Conservation (phyloP, 2,329 filamentous ascomycete species). For the Paecilomyces formosus region DNA sequence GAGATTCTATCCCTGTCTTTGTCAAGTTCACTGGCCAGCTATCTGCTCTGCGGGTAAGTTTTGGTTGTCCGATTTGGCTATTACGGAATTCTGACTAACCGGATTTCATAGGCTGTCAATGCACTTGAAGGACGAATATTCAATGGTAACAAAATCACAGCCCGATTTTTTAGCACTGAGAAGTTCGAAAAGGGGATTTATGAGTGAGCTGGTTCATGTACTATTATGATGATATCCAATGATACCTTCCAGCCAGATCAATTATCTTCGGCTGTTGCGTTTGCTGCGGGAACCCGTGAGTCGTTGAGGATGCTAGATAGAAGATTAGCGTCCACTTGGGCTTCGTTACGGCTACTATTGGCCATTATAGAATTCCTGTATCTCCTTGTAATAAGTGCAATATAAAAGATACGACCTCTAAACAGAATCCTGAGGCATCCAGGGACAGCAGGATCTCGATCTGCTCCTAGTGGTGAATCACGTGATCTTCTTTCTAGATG, state of each 20-base stretch:
- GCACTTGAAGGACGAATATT: constrained; percentile 82
- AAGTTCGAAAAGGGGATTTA: constrained; percentile 68
- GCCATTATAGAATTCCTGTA: no score
- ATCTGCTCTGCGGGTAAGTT: constrained; percentile 71
- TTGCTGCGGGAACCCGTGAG: not conserved
- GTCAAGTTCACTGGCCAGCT: constrained; percentile 86
- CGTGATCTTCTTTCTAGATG: not conserved
- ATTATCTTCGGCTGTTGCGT: not conserved
- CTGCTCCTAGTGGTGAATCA: not conserved
- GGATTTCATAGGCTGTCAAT: constrained; percentile 64
- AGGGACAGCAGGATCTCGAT: no score
- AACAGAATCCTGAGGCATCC: no score
- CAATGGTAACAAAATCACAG: constrained; percentile 76
- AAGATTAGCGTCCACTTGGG: no score
- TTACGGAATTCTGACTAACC: constrained; percentile 6
- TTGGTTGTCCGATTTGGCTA: not conserved
- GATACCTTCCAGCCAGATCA: not conserved
- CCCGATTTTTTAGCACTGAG: constrained; percentile 73
- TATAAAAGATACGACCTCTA: no score
- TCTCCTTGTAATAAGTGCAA: no score
- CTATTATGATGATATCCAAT: not conserved
- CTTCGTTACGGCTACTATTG: no score
- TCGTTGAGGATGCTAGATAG: not conserved
- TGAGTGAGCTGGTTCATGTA: constrained; percentile 15
- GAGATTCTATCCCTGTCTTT: constrained; percentile 61